These are phyloP conservation scores for Lasiosphaeriaceae sp. DNA, from an alignment of 495 filamentous ascomycete species.

Conservation along the genomic window DNA sequence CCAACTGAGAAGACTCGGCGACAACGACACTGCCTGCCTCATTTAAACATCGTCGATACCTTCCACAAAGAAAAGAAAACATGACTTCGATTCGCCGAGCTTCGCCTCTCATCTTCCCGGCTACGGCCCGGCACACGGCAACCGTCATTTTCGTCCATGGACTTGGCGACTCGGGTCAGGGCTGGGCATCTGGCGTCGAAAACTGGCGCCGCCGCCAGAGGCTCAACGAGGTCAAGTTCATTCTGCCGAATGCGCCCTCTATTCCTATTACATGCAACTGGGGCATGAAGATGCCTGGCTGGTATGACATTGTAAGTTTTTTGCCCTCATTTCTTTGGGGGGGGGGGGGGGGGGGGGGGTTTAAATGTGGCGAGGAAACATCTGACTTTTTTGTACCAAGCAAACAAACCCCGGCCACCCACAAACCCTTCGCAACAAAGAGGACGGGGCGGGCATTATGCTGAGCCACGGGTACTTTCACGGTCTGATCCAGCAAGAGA, in stretches of 20 bases:
- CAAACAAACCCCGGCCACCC: constrained; percentile 34
- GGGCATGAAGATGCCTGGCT: constrained; percentile 83
- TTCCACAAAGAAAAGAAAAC: background rate
- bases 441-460: constrained; percentile 80
- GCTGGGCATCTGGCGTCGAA: constrained; percentile 78
- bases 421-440: constrained; percentile 42
- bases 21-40: too few relatives aligned
- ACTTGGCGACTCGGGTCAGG: constrained; percentile 64
- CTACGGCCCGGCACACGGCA: constrained; percentile 85
- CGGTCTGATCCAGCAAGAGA: constrained; percentile 73
- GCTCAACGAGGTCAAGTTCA: constrained; percentile 86
- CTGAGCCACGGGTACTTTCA: constrained; percentile 72
- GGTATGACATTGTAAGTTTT: constrained; percentile 81
- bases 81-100: constrained; percentile 31
- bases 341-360: background rate
- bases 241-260: constrained; percentile 87
- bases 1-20: too few relatives aligned
- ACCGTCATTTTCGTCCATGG: constrained; percentile 94
- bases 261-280: constrained; percentile 86
- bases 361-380: background rate
- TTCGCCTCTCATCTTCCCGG: constrained; percentile 67
- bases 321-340: background rate
- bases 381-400: background rate
- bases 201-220: constrained; percentile 81
- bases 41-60: too few relatives aligned